phyloP scores from a whole-genome alignment of 2,329 filamentous ascomycete genomes.

The Diplodia sapinea region DNA sequence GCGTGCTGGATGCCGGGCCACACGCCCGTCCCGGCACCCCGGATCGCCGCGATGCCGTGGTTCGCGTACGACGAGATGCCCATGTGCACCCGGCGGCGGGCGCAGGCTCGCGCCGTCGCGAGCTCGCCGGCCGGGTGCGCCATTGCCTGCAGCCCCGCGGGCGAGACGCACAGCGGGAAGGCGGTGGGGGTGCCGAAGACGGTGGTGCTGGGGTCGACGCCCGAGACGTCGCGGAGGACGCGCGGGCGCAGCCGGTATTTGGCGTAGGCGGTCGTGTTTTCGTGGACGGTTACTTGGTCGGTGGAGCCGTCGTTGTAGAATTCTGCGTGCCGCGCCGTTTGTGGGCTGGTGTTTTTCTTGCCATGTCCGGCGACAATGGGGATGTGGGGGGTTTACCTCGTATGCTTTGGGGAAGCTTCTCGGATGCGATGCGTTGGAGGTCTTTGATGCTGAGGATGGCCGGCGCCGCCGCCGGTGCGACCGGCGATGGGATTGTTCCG shows the following conservation, averaged over 20 bases:
- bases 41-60: conserved; percentile 48
- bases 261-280: conserved; percentile 41
- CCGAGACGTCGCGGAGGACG: conserved; percentile 49
- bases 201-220: conserved; percentile 44
- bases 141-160: conserved; percentile 52
- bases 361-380: no score
- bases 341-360: no score
- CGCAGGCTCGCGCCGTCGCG: conserved; percentile 50
- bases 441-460: conserved; percentile 47
- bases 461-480: not conserved
- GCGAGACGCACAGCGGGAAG: conserved; percentile 51
- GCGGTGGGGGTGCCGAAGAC: conserved; percentile 43
- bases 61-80: conserved; percentile 49
- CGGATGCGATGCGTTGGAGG: conserved; percentile 38
- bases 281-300: conserved; percentile 37
- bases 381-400: conserved; percentile 23
- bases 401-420: conserved; percentile 33
- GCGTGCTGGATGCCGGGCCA: conserved; percentile 45
- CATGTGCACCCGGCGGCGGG: conserved; percentile 45
- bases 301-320: conserved; percentile 42
- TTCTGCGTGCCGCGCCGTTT: conserved; percentile 33
- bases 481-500: not conserved
- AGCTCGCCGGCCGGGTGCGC: conserved; percentile 53
- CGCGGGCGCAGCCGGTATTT: conserved; percentile 43
- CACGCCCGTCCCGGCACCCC: conserved; percentile 52